Conservation (phyloP, 1,284 basidiomycete genomes). For the Malassezia vespertilionis region DNA sequence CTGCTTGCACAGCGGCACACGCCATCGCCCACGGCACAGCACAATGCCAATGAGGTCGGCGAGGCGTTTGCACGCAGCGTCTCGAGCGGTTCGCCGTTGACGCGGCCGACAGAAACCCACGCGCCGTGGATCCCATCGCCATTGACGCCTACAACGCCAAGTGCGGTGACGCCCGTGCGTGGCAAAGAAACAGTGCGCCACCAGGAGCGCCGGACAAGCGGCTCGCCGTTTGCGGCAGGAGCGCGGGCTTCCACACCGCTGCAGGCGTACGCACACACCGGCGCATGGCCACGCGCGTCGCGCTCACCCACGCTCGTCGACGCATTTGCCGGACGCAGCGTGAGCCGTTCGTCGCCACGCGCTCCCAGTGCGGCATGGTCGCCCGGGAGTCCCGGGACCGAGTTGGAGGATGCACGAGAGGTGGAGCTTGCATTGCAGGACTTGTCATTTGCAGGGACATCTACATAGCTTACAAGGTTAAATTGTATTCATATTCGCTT, state of each 20-base stretch:
- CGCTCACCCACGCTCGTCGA: constrained; percentile 1
- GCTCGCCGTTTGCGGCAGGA: too few relatives aligned
- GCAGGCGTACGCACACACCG: too few relatives aligned
- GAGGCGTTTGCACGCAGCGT: constrained; percentile 12
- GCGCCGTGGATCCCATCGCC: neutral
- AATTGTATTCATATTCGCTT: constrained; percentile 75
- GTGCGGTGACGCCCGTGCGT: constrained; percentile 11
- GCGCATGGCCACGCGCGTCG: neutral
- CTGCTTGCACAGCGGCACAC: neutral
- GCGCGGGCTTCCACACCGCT: too few relatives aligned
- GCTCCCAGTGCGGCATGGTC: neutral
- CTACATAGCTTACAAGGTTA: constrained; percentile 56
- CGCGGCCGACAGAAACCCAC: neutral
- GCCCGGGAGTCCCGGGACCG: neutral
- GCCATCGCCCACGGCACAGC: neutral
- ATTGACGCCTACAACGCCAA: neutral
- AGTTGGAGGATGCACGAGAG: constrained; percentile 13
- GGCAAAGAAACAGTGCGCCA: too few relatives aligned
- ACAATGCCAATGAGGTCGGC: constrained; percentile 1
- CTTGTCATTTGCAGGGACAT: neutral
- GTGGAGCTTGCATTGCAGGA: constrained; percentile 13
- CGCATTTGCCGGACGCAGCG: constrained; percentile 4
- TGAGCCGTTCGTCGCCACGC: constrained; percentile 2
- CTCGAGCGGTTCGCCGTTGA: constrained; percentile 5
- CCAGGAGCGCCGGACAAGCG: neutral